Percentiles rank a stretch among this genome's conserved stretches.
phyloP scores from a whole-genome alignment of 129 eudicot species.

The Artemisia tridentata region DNA sequence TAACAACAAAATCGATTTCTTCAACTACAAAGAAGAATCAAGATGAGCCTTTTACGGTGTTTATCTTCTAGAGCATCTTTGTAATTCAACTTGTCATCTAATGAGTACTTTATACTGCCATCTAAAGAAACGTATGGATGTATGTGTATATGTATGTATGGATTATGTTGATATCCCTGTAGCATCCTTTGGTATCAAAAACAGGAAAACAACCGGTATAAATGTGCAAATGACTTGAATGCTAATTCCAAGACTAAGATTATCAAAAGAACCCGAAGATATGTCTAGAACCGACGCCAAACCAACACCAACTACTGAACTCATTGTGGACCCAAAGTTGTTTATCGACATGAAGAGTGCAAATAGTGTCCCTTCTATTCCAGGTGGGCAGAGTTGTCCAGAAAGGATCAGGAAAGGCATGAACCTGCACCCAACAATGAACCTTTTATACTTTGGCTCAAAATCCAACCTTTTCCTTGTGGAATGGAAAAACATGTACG shows the following conservation, averaged over 20 bases:
- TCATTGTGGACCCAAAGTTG: constrained; percentile 74
- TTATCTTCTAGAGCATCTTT: no score
- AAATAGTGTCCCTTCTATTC: constrained; percentile 92
- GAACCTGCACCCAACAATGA: constrained; percentile 53
- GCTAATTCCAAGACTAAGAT: constrained; percentile 56
- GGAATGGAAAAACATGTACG: no score
- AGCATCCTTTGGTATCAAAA: constrained; percentile 92
- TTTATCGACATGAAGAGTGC: constrained; percentile 94
- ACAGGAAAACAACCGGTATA: constrained; percentile 71
- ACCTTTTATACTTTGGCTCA: constrained; percentile 1
- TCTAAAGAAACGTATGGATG: constrained; percentile 8
- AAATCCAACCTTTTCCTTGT: no score
- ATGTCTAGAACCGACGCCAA: constrained; percentile 74
- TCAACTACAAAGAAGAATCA: no score
- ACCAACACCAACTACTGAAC: constrained; percentile 78
- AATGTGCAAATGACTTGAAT: constrained; percentile 78
- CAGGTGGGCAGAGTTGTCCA: constrained; percentile 95
- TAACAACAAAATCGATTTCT: no score
- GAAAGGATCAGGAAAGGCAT: constrained; percentile 96
- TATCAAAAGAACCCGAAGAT: constrained; percentile 80
- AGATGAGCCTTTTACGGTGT: no score
- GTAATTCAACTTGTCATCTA: no score
- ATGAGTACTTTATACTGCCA: no score
- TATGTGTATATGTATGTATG: constrained; percentile 3
- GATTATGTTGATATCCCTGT: constrained; percentile 67